Percentiles rank a stretch among this genome's conserved stretches.
These are phyloP conservation scores for Truncatella angustata DNA, from an alignment of 2,329 filamentous ascomycete species.

Conservation along the genomic window DNA sequence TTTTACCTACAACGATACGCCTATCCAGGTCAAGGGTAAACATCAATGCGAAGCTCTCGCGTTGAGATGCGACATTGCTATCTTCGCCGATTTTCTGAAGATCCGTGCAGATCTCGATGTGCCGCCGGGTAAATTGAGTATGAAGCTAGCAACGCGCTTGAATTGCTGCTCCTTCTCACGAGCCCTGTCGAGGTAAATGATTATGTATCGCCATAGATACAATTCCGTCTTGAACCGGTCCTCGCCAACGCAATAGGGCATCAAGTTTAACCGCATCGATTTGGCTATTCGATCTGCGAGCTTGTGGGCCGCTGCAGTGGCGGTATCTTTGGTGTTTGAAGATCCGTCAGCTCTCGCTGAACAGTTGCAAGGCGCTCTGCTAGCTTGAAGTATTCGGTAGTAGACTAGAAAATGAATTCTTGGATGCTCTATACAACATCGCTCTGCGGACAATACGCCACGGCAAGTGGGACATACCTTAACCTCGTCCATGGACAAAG, in stretches of 20 bases:
- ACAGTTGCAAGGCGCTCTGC: too few species aligned
- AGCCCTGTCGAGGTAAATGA: slow-evolving; percentile 27
- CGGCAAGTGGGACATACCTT: slow-evolving; percentile 60
- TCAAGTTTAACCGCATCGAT: slow-evolving; percentile 14
- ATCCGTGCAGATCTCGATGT: too few species aligned
- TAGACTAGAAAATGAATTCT: slow-evolving; percentile 59
- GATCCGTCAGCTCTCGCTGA: background rate
- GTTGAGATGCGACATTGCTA: slow-evolving; percentile 14
- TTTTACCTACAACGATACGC: too few species aligned
- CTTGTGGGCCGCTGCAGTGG: slow-evolving; percentile 4
- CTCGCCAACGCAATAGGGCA: slow-evolving; percentile 17
- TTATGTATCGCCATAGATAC: slow-evolving; percentile 17
- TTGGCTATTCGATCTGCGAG: slow-evolving; percentile 11
- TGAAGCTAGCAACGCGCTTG: slow-evolving; percentile 43
- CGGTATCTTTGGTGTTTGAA: background rate
- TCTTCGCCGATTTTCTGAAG: background rate
- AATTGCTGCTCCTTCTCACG: slow-evolving; percentile 47
- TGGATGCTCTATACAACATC: slow-evolving; percentile 60
- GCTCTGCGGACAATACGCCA: slow-evolving; percentile 59
- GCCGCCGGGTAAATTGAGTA: slow-evolving; percentile 31
- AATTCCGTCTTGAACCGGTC: slow-evolving; percentile 23
- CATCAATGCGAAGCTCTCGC: too few species aligned
- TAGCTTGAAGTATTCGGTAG: slow-evolving; percentile 39
- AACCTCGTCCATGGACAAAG: slow-evolving; percentile 49
- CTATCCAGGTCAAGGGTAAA: too few species aligned